Conservation (phyloP, 345 rosid genomes). For the Cardamine chenopodiifolia region DNA sequence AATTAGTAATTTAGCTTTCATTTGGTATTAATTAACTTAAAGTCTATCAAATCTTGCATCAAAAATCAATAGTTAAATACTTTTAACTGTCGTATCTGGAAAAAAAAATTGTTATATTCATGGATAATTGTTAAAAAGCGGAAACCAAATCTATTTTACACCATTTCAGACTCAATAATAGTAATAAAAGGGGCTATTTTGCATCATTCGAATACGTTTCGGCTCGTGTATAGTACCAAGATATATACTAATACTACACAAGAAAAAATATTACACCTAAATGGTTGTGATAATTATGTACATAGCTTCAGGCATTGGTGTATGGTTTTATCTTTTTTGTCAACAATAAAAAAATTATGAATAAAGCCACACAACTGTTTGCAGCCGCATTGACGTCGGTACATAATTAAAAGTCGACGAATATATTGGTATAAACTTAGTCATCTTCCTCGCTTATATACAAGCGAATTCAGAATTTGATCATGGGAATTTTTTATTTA, state of each 20-base stretch:
- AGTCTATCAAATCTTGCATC: neutral
- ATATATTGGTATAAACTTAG: neutral
- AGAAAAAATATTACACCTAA: neutral
- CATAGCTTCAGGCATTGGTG: neutral
- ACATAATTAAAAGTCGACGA: neutral
- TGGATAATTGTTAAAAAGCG: neutral
- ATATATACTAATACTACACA: neutral
- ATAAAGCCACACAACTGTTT: neutral
- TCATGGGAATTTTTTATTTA: too few relatives aligned
- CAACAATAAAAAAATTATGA: too few relatives aligned
- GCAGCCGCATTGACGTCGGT: neutral
- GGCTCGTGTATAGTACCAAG: neutral
- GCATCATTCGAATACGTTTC: neutral
- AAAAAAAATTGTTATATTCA: neutral
- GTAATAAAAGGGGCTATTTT: neutral
- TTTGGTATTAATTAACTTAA: neutral
- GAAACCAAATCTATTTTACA: neutral
- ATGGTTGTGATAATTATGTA: neutral
- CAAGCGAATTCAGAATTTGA: neutral
- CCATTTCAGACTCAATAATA: neutral
- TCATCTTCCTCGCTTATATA: neutral
- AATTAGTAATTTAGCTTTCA: constrained; percentile 4
- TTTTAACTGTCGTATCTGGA: neutral
- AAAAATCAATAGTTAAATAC: neutral
- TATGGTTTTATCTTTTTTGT: too few relatives aligned